Evolutionary conservation across 495 filamentous ascomycete genomes (phyloP), one percentile per base, ranked within the genome.

Genomic region (Durotheca rogersii): DNA sequence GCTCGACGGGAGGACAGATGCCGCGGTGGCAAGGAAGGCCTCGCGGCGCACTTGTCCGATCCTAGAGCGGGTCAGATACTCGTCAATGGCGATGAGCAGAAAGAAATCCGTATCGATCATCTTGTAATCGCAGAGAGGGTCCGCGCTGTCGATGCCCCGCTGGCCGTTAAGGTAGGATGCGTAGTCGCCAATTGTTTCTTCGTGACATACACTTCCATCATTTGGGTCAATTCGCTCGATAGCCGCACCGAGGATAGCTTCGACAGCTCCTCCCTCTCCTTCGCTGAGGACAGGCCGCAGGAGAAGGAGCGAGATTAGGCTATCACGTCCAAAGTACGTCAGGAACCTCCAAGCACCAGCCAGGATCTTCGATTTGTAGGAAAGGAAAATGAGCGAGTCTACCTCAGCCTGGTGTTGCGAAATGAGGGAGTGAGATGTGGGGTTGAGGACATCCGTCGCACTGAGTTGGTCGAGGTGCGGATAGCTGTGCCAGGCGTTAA

Each of bases 91-190:
- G 11, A 83, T 62, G 2, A 76, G 76, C 1, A 85, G 69, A 47
- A 72, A 84, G 51, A 78, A 84, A 51, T 86, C 80, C n/a, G 81
- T 75, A 51, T 86, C 83, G 25, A 86, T 64, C 83, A 85, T 86
- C 39, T 73, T 76, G 51, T 86, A 85, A 43, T 79, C 76, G 60
- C 74, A 86, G 7, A 57, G 58, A 10, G 81, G 77, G 7, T 71
- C 75, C n/a, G 68, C 77, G 37, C 75, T 79, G 2, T 62, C 68
- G 5, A 80, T 67, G 19, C 76, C 75, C n/a, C 75, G 62, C 49
- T 81, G 71, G 41, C 71, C 41, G 51, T 84, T 81, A 5, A 78
- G 64, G 63, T 69, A 84, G 4, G 82, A 83, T 3, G 82, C 79
- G 59, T 83, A 85, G 56, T 85, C 82, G 64, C 82, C 82, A 57